These are phyloP conservation scores for Auricularia cornea DNA, from an alignment of 768 basidiomycete species.

Conservation along the genomic window DNA sequence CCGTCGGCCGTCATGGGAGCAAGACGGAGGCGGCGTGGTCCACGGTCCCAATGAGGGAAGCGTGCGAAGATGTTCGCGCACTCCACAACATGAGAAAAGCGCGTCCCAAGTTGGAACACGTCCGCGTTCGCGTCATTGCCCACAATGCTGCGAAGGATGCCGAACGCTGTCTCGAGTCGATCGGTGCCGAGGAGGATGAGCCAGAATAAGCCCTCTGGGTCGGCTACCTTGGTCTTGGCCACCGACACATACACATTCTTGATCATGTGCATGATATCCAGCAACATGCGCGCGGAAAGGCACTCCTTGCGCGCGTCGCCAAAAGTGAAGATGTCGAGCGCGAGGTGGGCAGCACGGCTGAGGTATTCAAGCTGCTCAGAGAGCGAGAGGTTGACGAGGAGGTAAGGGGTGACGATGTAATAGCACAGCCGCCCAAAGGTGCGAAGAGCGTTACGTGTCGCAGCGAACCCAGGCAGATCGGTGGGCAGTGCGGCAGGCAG, in stretches of 20 bases:
- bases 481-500: constrained; percentile 11
- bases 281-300: constrained; percentile 21
- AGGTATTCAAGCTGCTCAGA: constrained; percentile 27
- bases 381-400: constrained; percentile 21
- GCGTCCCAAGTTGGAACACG: constrained; percentile 16
- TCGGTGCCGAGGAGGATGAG: constrained; percentile 33
- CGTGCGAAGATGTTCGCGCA: constrained; percentile 26
- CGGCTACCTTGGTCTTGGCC: constrained; percentile 28
- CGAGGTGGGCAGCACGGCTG: constrained; percentile 26
- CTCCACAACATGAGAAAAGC: constrained; percentile 24
- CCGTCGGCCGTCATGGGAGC: neutral
- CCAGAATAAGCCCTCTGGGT: constrained; percentile 24
- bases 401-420: constrained; percentile 23
- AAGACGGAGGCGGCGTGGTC: constrained; percentile 22
- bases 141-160: constrained; percentile 2
- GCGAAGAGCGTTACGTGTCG: constrained; percentile 15
- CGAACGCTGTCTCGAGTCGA: constrained; percentile 26
- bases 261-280: constrained; percentile 29
- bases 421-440: constrained; percentile 15
- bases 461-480: constrained; percentile 12
- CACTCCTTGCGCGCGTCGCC: constrained; percentile 11
- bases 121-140: constrained; percentile 1
- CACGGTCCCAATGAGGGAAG: constrained; percentile 32
- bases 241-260: constrained; percentile 33
- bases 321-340: constrained; percentile 11